Conservation (phyloP, 192 early-diverging fungal genomes). For the Backusella morwellensis region DNA sequence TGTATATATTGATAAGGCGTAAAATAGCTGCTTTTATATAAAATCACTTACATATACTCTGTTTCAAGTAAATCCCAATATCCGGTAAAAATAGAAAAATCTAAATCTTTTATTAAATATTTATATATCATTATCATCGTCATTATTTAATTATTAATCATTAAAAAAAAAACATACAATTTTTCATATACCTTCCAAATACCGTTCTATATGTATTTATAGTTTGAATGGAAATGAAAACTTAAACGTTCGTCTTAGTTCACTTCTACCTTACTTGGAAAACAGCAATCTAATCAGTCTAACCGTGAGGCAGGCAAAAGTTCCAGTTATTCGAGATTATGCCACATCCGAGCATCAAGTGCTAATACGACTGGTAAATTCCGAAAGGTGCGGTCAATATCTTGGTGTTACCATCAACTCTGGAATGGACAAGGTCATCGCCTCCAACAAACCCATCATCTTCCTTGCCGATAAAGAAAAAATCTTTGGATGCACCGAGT, state of each 20-base stretch:
- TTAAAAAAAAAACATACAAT: background rate
- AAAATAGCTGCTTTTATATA: background rate
- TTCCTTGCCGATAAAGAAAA: background rate
- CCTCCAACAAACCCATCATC: background rate
- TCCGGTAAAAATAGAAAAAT: background rate
- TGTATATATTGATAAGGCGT: background rate
- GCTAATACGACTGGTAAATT: background rate
- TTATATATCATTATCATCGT: background rate
- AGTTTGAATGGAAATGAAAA: background rate
- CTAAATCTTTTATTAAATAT: background rate
- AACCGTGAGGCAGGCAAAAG: background rate
- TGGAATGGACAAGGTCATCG: background rate
- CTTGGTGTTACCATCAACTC: background rate
- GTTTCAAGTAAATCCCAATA: background rate
- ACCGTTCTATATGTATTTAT: background rate
- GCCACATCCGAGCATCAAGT: background rate
- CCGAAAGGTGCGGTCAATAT: background rate
- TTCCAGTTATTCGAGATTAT: background rate
- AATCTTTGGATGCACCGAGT: constrained; percentile 36
- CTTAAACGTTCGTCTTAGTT: background rate
- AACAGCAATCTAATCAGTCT: background rate
- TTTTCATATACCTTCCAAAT: background rate
- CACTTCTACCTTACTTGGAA: background rate
- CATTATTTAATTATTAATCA: background rate
- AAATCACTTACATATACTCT: background rate